phyloP scores from a whole-genome alignment of 164 flowering plant genomes.

The Nelumbo lutea region DNA sequence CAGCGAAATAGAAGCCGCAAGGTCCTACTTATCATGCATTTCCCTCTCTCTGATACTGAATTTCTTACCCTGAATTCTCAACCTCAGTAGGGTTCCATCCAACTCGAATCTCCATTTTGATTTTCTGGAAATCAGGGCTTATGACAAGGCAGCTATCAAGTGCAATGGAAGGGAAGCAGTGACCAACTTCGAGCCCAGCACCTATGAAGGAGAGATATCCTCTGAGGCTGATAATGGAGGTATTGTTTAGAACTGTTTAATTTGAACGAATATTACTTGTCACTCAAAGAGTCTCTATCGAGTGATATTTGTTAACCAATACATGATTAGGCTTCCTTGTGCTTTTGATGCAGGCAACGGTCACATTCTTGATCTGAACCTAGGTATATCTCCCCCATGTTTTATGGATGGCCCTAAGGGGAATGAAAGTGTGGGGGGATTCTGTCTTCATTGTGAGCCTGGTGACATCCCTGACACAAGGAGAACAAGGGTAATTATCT shows the following conservation, averaged over 20 bases:
- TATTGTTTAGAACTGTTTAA: conserved; percentile 12
- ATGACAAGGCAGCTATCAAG: conserved; percentile 90
- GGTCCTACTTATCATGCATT: conserved; percentile 62
- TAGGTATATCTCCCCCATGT: conserved; percentile 54
- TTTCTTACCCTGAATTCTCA: conserved; percentile 31
- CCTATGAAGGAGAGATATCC: conserved; percentile 54
- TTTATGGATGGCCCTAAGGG: conserved; percentile 25
- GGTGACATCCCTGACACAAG: conserved; percentile 24
- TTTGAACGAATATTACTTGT: not conserved
- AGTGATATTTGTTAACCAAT: not conserved
- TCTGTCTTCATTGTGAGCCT: conserved; percentile 26
- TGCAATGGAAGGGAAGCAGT: conserved; percentile 90
- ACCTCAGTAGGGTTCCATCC: conserved; percentile 34
- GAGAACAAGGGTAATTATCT: conserved; percentile 37
- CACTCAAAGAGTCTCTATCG: not conserved
- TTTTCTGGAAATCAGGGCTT: conserved; percentile 78
- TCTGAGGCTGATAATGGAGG: conserved; percentile 43
- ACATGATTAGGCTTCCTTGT: conserved; percentile 1
- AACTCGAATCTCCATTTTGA: conserved; percentile 37
- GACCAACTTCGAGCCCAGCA: conserved; percentile 81
- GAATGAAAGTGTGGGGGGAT: conserved; percentile 16
- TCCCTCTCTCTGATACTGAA: conserved; percentile 34
- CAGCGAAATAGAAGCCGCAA: conserved; percentile 95
- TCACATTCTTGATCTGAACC: conserved; percentile 58
- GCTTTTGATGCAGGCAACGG: conserved; percentile 24